phyloP scores from a whole-genome alignment of 495 filamentous ascomycete genomes.

The Penicillium soppii region DNA sequence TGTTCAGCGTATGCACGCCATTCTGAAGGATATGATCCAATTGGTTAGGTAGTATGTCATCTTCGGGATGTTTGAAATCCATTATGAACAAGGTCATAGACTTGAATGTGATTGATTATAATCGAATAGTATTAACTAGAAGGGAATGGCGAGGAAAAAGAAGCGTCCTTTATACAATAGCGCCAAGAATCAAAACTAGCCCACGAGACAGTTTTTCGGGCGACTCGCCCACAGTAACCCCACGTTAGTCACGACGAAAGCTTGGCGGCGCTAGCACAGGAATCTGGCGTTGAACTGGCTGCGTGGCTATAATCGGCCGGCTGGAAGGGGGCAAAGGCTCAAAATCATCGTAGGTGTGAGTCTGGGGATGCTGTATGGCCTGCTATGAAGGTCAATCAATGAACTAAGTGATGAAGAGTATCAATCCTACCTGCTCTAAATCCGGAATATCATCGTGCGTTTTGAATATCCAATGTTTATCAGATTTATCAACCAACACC shows the following conservation, averaged over 20 bases:
- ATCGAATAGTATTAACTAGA: neutral
- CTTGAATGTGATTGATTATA: neutral
- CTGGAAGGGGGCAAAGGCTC: neutral
- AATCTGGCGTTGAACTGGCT: neutral
- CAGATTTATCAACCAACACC: slow-evolving; percentile 1
- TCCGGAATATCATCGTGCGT: slow-evolving; percentile 11
- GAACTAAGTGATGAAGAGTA: neutral
- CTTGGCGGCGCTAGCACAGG: neutral
- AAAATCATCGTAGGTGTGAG: slow-evolving; percentile 4
- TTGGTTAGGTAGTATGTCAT: slow-evolving; percentile 1
- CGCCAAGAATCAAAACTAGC: too few species aligned
- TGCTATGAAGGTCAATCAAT: neutral
- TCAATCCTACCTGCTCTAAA: slow-evolving; percentile 3
- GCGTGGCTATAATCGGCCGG: neutral
- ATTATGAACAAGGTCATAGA: neutral
- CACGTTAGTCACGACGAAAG: neutral
- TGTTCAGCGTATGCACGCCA: slow-evolving; percentile 10
- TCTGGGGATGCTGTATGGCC: slow-evolving; percentile 1
- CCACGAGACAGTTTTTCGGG: neutral
- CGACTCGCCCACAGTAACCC: slow-evolving; percentile 1
- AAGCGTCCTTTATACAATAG: neutral
- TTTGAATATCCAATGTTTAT: slow-evolving; percentile 13
- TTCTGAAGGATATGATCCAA: slow-evolving; percentile 11
- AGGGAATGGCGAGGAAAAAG: neutral
- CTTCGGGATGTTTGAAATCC: neutral